A percentile compares a stretch with the other conserved stretches of the same genome.
Conservation (phyloP, 441 rosid species). For the Jatropha multifida region DNA sequence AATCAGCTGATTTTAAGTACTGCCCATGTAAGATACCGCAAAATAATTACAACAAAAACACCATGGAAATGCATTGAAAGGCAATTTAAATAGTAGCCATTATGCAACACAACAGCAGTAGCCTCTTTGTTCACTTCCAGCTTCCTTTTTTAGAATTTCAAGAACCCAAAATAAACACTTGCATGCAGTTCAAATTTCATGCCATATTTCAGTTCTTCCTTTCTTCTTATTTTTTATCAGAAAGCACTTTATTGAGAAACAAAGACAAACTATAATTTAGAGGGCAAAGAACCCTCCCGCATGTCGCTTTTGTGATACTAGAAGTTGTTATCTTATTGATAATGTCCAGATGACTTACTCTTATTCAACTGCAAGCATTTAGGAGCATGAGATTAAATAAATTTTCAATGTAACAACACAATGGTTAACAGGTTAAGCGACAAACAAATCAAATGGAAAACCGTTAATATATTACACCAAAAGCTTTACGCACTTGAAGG, state of each 20-base stretch:
- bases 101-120: not conserved
- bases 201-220: not conserved
- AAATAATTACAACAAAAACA: slow-evolving; percentile 9
- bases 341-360: not conserved
- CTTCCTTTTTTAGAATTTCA: not conserved
- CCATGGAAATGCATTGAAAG: not conserved
- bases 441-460: not conserved
- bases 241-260: not conserved
- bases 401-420: not conserved
- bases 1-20: slow-evolving; percentile 11
- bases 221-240: not conserved
- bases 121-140: not conserved
- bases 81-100: not conserved
- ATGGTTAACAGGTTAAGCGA: not conserved
- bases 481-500: slow-evolving; percentile 61
- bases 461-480: not conserved
- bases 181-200: not conserved
- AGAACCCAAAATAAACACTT: not conserved
- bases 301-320: not conserved
- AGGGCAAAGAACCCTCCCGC: too few species aligned
- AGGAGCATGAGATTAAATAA: slow-evolving; percentile 4
- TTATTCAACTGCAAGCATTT: not conserved
- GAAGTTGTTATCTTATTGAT: not conserved
- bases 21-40: slow-evolving; percentile 7
- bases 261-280: too few species aligned